Evolutionary conservation across 2,329 filamentous ascomycete genomes (phyloP).

Genomic region (Phoma sp.): DNA sequence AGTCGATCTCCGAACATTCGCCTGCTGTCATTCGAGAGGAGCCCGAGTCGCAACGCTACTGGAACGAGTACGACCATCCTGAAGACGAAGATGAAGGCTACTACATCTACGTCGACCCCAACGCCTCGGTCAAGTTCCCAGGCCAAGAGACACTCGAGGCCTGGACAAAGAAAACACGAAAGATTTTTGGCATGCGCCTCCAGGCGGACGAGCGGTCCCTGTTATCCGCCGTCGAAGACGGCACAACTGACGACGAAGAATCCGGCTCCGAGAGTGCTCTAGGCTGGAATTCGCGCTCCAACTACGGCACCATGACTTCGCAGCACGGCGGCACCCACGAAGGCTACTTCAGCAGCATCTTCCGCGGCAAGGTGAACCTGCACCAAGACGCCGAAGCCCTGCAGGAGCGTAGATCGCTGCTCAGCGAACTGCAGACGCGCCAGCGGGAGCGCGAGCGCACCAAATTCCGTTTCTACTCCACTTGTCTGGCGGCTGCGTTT

Average conservation of each 20-base stretch:
- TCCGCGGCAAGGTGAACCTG: slow-evolving; percentile 34
- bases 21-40: slow-evolving; percentile 28
- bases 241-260: slow-evolving; percentile 58
- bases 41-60: slow-evolving; percentile 60
- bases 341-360: slow-evolving; percentile 43
- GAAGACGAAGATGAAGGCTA: slow-evolving; percentile 67
- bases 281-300: slow-evolving; percentile 50
- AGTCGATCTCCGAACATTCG: slow-evolving; percentile 36
- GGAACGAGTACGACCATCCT: slow-evolving; percentile 87
- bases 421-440: slow-evolving; percentile 38
- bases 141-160: slow-evolving; percentile 66
- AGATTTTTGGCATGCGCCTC: slow-evolving; percentile 32
- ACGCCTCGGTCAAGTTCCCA: slow-evolving; percentile 65
- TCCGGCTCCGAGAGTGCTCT: slow-evolving; percentile 50
- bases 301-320: slow-evolving; percentile 54
- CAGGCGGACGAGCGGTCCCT: slow-evolving; percentile 30
- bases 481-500: slow-evolving; percentile 64
- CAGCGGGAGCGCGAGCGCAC: slow-evolving; percentile 44
- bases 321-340: slow-evolving; percentile 12
- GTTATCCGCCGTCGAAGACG: slow-evolving; percentile 51
- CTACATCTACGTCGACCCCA: slow-evolving; percentile 79
- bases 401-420: slow-evolving; percentile 57
- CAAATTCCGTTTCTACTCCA: slow-evolving; percentile 51
- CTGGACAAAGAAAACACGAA: slow-evolving; percentile 31
- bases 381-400: slow-evolving; percentile 53